Evolutionary conservation across 1,139 yeast genomes (phyloP).

Genomic region (Sugiyamaella pinicola): DNA sequence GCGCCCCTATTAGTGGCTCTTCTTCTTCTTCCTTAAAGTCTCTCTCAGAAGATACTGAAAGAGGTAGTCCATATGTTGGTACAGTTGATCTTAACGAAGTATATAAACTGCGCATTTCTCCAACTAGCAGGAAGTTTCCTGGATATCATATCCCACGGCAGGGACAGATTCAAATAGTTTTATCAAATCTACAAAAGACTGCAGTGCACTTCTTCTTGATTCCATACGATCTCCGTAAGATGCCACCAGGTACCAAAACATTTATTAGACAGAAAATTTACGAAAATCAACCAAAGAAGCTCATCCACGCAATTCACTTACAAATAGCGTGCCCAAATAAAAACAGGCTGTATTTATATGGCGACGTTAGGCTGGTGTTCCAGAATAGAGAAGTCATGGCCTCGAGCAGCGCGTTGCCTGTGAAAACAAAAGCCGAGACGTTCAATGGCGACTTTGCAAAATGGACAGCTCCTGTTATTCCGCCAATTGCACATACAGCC

Average conservation of each 20-base stretch:
- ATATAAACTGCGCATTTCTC: slow-evolving; percentile 35
- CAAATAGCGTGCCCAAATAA: slow-evolving; percentile 41
- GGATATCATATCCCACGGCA: slow-evolving; percentile 47
- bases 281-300: slow-evolving; percentile 25
- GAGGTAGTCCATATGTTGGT: slow-evolving; percentile 48
- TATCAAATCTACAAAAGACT: slow-evolving; percentile 47
- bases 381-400: slow-evolving; percentile 36
- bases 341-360: slow-evolving; percentile 44
- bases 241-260: slow-evolving; percentile 40
- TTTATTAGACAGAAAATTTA: slow-evolving; percentile 43
- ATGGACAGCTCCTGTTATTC: slow-evolving; percentile 4
- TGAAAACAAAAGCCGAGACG: slow-evolving; percentile 21
- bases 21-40: not conserved
- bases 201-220: slow-evolving; percentile 44
- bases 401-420: slow-evolving; percentile 2
- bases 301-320: slow-evolving; percentile 41
- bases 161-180: slow-evolving; percentile 49
- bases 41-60: slow-evolving; percentile 30
- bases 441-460: slow-evolving; percentile 24
- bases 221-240: slow-evolving; percentile 44
- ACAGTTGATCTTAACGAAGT: slow-evolving; percentile 42
- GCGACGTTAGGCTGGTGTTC: slow-evolving; percentile 45
- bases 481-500: slow-evolving; percentile 1
- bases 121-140: slow-evolving; percentile 35
- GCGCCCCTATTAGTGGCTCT: not conserved